These are phyloP conservation scores for Penicillium subrubescens DNA, from an alignment of 495 filamentous ascomycete genomes.

Conservation along the genomic window DNA sequence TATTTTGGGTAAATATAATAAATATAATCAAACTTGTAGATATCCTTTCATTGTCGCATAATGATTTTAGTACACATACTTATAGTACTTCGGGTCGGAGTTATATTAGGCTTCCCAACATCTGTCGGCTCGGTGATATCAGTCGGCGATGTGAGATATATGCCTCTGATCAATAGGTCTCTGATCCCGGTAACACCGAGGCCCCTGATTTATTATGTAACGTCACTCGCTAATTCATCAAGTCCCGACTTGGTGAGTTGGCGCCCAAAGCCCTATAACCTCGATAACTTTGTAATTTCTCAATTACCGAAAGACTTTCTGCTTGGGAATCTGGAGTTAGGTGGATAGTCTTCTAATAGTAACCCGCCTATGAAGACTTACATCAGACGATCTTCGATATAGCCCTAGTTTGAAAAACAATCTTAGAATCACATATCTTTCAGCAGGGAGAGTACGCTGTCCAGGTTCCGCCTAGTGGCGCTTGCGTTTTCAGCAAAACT, in stretches of 20 bases:
- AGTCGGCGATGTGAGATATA: conserved; percentile 3
- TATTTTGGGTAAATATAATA: neutral
- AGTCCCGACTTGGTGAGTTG: no score
- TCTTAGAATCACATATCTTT: conserved; percentile 31
- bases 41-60: neutral
- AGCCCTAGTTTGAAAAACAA: no score
- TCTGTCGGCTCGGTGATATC: conserved; percentile 22
- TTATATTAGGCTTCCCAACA: neutral
- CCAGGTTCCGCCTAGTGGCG: conserved; percentile 24
- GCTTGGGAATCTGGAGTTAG: no score
- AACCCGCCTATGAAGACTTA: no score
- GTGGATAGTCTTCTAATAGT: no score
- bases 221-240: neutral
- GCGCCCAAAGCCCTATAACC: no score
- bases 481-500: conserved; percentile 32
- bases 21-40: neutral
- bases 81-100: neutral
- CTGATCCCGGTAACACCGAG: neutral
- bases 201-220: neutral
- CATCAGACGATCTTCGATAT: no score
- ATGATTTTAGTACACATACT: neutral
- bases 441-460: conserved; percentile 25
- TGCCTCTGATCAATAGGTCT: neutral
- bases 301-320: no score
- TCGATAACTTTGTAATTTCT: no score